Percentiles rank a stretch among this genome's conserved stretches.
Conservation (phyloP, 129 eudicot species). For the Tagetes erecta region DNA sequence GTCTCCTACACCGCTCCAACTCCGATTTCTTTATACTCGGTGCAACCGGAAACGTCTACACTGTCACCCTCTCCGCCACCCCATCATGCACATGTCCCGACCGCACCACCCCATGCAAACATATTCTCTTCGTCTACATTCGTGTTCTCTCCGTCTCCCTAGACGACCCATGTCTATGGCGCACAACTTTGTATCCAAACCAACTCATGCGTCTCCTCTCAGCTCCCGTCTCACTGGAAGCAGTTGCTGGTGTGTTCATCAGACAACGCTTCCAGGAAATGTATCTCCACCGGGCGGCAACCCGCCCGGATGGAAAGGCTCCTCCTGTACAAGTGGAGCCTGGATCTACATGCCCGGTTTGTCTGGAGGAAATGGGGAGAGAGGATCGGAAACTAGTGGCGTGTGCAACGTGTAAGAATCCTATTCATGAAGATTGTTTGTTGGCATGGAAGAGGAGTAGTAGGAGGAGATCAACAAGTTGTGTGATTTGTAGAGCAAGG, state of each 20-base stretch:
- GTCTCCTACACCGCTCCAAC: slow-evolving; percentile 80
- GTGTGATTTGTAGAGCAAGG: slow-evolving; percentile 81
- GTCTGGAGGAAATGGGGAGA: slow-evolving; percentile 73
- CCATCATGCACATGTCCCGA: slow-evolving; percentile 89
- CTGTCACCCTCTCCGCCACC: slow-evolving; percentile 58
- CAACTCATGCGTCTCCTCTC: slow-evolving; percentile 56
- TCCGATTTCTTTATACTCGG: slow-evolving; percentile 74
- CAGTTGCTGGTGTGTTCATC: slow-evolving; percentile 46
- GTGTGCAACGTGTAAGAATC: slow-evolving; percentile 72
- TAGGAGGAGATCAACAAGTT: slow-evolving; percentile 52
- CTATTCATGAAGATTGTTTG: slow-evolving; percentile 78
- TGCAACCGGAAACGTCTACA: slow-evolving; percentile 89
- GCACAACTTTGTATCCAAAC: slow-evolving; percentile 54
- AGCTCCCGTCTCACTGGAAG: slow-evolving; percentile 44
- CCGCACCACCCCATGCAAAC: slow-evolving; percentile 86
- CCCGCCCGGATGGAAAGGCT: slow-evolving; percentile 26
- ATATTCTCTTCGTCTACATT: slow-evolving; percentile 74
- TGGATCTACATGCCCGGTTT: slow-evolving; percentile 66
- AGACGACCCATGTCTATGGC: slow-evolving; percentile 61
- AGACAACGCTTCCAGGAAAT: slow-evolving; percentile 64
- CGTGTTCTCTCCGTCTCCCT: slow-evolving; percentile 61
- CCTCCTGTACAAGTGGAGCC: slow-evolving; percentile 36
- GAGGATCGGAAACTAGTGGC: slow-evolving; percentile 50
- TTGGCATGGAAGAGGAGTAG: slow-evolving; percentile 73
- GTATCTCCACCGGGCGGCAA: slow-evolving; percentile 29